phyloP scores from a whole-genome alignment of 805 yeast species.

The Candida dajiaensis region DNA sequence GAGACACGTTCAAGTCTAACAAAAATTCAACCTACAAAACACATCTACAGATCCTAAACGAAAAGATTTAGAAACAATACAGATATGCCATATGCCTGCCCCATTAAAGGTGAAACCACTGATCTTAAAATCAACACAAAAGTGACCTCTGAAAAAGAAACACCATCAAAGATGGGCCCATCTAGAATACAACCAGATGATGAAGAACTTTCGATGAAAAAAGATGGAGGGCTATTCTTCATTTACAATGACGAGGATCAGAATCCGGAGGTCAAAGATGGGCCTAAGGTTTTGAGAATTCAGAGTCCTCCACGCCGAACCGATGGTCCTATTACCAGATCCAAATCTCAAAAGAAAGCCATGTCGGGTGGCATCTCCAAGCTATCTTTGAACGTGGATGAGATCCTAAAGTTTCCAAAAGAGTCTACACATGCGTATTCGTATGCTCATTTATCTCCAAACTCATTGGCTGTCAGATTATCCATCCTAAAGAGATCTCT shows the following conservation, averaged over 20 bases:
- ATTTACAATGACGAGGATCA: conserved; percentile 20
- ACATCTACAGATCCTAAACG: background rate
- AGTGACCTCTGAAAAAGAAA: background rate
- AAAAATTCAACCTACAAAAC: background rate
- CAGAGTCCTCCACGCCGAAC: background rate
- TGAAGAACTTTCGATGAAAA: background rate
- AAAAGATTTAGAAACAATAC: background rate
- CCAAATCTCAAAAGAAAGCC: conserved; percentile 8
- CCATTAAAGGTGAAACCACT: conserved; percentile 18
- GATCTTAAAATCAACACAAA: conserved; percentile 8
- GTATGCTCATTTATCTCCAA: conserved; percentile 76
- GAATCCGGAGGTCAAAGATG: background rate
- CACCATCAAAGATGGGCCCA: background rate
- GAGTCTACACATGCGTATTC: conserved; percentile 84
- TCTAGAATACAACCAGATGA: background rate
- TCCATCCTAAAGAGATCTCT: conserved; percentile 71
- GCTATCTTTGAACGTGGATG: conserved; percentile 27
- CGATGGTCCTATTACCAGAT: conserved; percentile 5
- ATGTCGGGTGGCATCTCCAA: conserved; percentile 22
- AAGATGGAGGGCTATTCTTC: background rate
- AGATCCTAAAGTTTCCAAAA: conserved; percentile 60
- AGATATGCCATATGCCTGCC: conserved; percentile 25
- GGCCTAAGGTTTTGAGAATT: background rate
- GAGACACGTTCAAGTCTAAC: background rate
- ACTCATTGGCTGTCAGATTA: conserved; percentile 68